Evolutionary conservation across 2,329 filamentous ascomycete genomes (phyloP), one percentile per base, ranked within the genome.

Genomic region (Neofusicoccum umdonicola): DNA sequence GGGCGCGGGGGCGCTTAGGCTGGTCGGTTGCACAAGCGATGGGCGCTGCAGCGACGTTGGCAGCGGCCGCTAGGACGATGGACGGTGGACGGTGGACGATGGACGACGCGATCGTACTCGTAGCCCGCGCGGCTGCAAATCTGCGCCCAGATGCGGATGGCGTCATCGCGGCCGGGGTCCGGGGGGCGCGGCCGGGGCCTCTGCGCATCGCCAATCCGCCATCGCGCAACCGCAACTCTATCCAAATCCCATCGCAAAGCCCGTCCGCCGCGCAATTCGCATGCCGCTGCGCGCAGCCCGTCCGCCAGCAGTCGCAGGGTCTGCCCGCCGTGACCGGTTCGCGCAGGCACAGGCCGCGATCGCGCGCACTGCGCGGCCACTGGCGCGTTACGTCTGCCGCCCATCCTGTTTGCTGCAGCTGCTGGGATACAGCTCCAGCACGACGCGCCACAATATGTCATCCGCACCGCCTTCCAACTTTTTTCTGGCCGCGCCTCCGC

Each of bases 381-480:
- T 60, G 56, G 31, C 15, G 39, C 56, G 56, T 60, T 31, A 45
- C 42, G 54, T 34, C 56, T 13, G 56, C 41, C 41, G 31, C 7
- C 39, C 56, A 60, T 47, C 56, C 56, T 60, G 56, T 60, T 60
- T 60, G 56, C 56, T 60, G 56, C 56, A 60, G 56, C 31, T 47
- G 27, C 56, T 42, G 56, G 56, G 56, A 60, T 60, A 8, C 27
- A 57, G 41, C n/a, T 60, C 56, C 56, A 60, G 42, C 41, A 37
- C 56, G 27, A 60, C 56, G 56, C 56, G 56, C 56, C 56, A 60
- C 56, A 60, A 47, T 60, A 60, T 60, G 56, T 60, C 56, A 60
- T 60, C 56, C n/a, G 56, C 56, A 60, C 56, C 41, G 56, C 56
- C 56, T 60, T 60, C 56, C 56, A 60, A 60, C 41, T 37, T 60